Percentiles rank a stretch among this genome's conserved stretches.
Conservation (phyloP, 2,329 filamentous ascomycete species). For the Aquanectria penicillioides region DNA sequence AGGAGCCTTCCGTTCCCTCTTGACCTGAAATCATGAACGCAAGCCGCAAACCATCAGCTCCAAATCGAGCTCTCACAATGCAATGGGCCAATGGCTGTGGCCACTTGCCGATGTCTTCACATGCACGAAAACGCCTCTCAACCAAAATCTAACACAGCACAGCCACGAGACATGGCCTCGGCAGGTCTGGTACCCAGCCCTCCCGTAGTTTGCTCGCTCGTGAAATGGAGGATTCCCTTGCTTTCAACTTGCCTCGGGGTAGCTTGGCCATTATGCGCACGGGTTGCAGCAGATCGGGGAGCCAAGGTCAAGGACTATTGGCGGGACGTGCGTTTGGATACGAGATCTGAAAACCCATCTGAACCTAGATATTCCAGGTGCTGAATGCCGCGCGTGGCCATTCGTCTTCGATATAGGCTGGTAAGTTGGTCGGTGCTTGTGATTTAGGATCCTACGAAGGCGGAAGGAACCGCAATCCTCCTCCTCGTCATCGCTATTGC, state of each 20-base stretch:
- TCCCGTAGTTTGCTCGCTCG: slow-evolving; percentile 4
- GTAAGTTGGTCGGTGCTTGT: too few relatives aligned
- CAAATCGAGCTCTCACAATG: slow-evolving; percentile 17
- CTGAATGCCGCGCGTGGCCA: too few relatives aligned
- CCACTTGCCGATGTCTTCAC: slow-evolving; percentile 7
- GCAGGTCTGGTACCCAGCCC: background rate
- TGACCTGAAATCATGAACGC: slow-evolving; percentile 8
- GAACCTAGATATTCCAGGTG: background rate
- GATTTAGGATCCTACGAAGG: background rate
- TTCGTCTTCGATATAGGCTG: too few relatives aligned
- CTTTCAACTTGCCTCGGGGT: background rate
- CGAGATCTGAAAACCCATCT: slow-evolving; percentile 9
- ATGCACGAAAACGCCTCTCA: slow-evolving; percentile 11
- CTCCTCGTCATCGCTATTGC: background rate
- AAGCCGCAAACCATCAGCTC: slow-evolving; percentile 12
- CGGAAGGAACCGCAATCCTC: slow-evolving; percentile 19
- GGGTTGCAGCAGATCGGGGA: background rate
- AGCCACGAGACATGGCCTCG: slow-evolving; percentile 3
- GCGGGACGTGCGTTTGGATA: slow-evolving; percentile 15
- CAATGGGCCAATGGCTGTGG: slow-evolving; percentile 6
- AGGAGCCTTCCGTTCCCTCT: too few relatives aligned
- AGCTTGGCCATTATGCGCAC: background rate
- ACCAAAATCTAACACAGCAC: background rate
- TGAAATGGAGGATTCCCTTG: background rate
- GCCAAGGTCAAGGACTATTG: background rate